A percentile compares a stretch with the other conserved stretches of the same genome.
Evolutionary conservation across 306 rosid genomes (phyloP).

Genomic region (Hylodesmum podocarpum): DNA sequence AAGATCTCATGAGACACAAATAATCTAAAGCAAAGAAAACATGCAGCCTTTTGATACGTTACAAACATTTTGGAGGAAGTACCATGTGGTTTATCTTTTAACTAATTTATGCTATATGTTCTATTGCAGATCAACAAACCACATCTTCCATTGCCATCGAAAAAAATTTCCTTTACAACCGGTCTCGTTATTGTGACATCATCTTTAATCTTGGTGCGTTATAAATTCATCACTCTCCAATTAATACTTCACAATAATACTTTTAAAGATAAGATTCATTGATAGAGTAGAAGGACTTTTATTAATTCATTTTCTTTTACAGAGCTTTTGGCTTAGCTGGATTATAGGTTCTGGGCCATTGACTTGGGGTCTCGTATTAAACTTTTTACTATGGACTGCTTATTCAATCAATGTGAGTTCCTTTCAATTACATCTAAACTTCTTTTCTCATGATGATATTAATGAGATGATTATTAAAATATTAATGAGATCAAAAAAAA

Average conservation of each 20-base stretch:
- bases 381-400: neutral
- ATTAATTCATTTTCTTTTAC: neutral
- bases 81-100: neutral
- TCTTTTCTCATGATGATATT: too few species aligned
- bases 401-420: neutral
- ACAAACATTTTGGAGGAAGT: neutral
- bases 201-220: neutral
- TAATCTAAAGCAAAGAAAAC: neutral
- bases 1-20: neutral
- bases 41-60: too few species aligned
- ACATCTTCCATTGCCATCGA: conserved; percentile 82
- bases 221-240: neutral
- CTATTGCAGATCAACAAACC: conserved; percentile 1
- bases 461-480: too few species aligned
- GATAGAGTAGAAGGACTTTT: neutral
- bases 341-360: neutral
- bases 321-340: neutral
- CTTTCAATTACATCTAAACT: too few species aligned
- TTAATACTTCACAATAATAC: neutral
- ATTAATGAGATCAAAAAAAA: too few species aligned
- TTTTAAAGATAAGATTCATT: neutral
- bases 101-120: neutral
- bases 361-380: neutral
- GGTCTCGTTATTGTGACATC: conserved; percentile 53
- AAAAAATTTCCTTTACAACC: conserved; percentile 58